Evolutionary conservation across 2,329 filamentous ascomycete genomes (phyloP), one percentile per base, ranked within the genome.

Genomic region (Fusarium illudens): DNA sequence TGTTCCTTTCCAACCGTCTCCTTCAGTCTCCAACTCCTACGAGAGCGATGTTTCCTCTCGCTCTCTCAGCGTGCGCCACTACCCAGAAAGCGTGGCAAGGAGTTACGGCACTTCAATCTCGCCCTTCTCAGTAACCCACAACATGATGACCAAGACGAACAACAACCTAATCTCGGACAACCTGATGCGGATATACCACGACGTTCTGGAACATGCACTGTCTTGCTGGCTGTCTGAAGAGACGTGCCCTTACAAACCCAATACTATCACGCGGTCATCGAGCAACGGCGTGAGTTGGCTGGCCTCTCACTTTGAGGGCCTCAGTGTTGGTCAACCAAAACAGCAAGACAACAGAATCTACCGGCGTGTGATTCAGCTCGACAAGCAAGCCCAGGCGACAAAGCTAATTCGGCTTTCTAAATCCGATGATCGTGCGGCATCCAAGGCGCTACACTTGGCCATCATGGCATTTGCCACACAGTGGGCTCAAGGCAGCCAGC

Each of bases 391-490:
- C 5, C 77, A 79, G 15, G 67, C 77, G 1, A 77, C 79, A 5
- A 78, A 79, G 17, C 75, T 83, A 6, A 76, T 82, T 27, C 75
- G 75, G 1, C 72, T 86, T 2, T 82, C 77, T 4, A 75, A 70
- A 15, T 62, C 70, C 1, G 81, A 86, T 59, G 80, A 84, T 39
- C 76, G 76, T n/a, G 78, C 79, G 6, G 82, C 80, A 27, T 78
- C 79, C 1, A 80, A 77, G 53, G 84, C 84, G 2, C 71, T 87
- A 10, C 80, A 86, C 52, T 72, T 83, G 4, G 79, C 80, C 3
- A 84, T 86, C 49, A 82, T 85, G 77, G 81, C 84, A 0, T 86
- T 86, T 71, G 82, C 84, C 4, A 82, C 84, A 1, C 84, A 86
- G 64, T 86, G 84, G 72, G 72, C 72, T 15, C 72, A 74, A 52